Evolutionary conservation across 176 grass and related monocot genomes (phyloP).

Genomic region (Raddia guianensis): DNA sequence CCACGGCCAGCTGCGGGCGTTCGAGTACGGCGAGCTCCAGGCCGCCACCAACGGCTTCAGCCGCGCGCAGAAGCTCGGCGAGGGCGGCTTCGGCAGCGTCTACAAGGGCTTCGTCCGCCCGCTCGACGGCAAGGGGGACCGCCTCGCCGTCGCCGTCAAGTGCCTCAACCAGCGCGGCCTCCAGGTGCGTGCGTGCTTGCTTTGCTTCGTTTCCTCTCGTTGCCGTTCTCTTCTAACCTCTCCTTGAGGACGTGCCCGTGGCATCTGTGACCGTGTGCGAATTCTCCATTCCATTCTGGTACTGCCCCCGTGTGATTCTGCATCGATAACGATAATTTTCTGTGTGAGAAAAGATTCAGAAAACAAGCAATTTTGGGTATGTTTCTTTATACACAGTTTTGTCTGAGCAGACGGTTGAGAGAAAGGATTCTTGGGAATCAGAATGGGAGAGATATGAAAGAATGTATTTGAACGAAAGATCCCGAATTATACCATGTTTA

Average conservation of each 20-base stretch:
- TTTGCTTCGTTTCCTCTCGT: background rate
- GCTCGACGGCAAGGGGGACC: constrained; percentile 52
- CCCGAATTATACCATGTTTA: background rate
- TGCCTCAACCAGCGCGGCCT: constrained; percentile 73
- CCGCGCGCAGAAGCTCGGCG: constrained; percentile 79
- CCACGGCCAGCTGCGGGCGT: constrained; percentile 65
- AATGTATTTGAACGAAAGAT: background rate
- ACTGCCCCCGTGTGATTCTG: background rate
- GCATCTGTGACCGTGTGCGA: background rate
- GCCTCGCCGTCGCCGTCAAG: constrained; percentile 79
- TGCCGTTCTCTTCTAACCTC: background rate
- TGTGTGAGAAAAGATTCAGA: background rate
- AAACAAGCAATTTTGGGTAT: too few species aligned
- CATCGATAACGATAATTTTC: background rate
- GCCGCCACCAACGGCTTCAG: constrained; percentile 73
- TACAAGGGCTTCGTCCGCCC: constrained; percentile 72
- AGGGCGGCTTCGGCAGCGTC: constrained; percentile 91
- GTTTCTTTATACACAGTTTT: background rate
- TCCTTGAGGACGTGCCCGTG: background rate
- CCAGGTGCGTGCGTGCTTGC: constrained; percentile 50
- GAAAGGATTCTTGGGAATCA: background rate
- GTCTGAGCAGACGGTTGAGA: background rate
- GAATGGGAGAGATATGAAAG: background rate
- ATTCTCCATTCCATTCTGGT: background rate
- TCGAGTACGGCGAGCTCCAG: constrained; percentile 76